Evolutionary conservation across 225 moss, liverwort and hornwort genomes (phyloP).

Genomic region (Ulota crispa): DNA sequence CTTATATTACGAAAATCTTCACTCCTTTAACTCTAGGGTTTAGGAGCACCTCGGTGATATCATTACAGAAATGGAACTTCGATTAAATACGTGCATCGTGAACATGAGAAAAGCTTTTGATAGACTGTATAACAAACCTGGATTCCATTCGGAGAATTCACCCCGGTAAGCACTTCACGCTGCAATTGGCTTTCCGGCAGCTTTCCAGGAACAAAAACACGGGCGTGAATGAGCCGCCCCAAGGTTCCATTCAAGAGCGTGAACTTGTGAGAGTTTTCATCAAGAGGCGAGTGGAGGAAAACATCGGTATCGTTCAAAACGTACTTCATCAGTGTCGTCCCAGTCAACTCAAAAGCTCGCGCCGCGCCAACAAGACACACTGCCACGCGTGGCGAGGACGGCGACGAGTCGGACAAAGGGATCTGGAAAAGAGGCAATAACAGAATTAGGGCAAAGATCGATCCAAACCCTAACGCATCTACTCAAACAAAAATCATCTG

Average conservation of each 20-base stretch:
- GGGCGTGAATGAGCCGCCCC: constrained; percentile 55
- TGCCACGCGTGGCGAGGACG: constrained; percentile 54
- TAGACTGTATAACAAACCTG: constrained; percentile 42
- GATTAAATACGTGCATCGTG: background rate
- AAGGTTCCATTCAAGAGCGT: constrained; percentile 59
- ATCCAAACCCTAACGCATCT: background rate
- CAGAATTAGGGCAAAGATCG: background rate
- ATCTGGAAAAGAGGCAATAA: background rate
- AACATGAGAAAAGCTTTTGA: background rate
- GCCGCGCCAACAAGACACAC: constrained; percentile 91
- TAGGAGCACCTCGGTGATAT: background rate
- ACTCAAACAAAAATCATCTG: constrained; percentile 3
- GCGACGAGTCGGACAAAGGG: background rate
- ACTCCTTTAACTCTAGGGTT: constrained; percentile 7
- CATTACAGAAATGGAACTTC: background rate
- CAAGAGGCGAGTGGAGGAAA: constrained; percentile 77
- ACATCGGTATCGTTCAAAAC: constrained; percentile 68
- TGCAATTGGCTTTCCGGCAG: constrained; percentile 54
- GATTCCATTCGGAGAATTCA: constrained; percentile 82
- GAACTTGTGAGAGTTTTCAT: constrained; percentile 71
- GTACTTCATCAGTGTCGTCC: constrained; percentile 60
- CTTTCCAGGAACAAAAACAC: constrained; percentile 50
- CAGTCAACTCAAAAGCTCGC: constrained; percentile 86
- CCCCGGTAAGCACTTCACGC: constrained; percentile 47
- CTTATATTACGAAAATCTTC: too few relatives aligned